Percentiles rank a stretch among this genome's conserved stretches.
Evolutionary conservation across 495 filamentous ascomycete species (phyloP).

Genomic region (Mycothermus thermophilus): DNA sequence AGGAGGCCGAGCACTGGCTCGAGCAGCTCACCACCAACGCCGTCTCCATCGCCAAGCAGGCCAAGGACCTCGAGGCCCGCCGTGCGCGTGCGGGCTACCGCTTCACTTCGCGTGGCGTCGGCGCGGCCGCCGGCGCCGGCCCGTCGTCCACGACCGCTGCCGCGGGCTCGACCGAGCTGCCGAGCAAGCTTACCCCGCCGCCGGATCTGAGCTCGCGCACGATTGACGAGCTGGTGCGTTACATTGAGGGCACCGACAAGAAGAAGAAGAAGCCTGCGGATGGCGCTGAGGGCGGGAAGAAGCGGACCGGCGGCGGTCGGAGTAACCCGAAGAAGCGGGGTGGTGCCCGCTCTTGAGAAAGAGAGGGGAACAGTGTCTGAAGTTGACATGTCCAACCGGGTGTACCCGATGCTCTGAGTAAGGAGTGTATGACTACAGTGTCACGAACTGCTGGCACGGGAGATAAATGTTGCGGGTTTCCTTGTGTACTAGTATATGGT

Average conservation of each 20-base stretch:
- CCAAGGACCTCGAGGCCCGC: slow-evolving; percentile 67
- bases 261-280: slow-evolving; percentile 39
- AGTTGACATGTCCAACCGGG: no score
- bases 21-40: slow-evolving; percentile 90
- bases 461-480: no score
- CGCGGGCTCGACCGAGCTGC: slow-evolving; percentile 13
- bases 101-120: slow-evolving; percentile 35
- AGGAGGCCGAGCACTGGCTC: slow-evolving; percentile 89
- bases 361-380: no score
- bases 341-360: slow-evolving; percentile 3
- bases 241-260: slow-evolving; percentile 13
- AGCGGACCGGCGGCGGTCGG: slow-evolving; percentile 47
- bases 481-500: no score
- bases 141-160: no score
- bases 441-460: no score
- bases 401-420: no score
- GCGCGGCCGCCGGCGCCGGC: slow-evolving; percentile 22
- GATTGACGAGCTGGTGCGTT: slow-evolving; percentile 14
- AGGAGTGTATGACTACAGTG: no score
- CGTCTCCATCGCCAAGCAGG: slow-evolving; percentile 81
- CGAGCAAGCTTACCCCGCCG: slow-evolving; percentile 9
- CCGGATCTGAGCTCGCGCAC: slow-evolving; percentile 22
- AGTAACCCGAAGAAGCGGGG: slow-evolving; percentile 65
- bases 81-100: slow-evolving; percentile 41
- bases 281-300: slow-evolving; percentile 54